Conservation (phyloP, 1,139 yeast genomes). For the Blastobotrys aristatus region DNA sequence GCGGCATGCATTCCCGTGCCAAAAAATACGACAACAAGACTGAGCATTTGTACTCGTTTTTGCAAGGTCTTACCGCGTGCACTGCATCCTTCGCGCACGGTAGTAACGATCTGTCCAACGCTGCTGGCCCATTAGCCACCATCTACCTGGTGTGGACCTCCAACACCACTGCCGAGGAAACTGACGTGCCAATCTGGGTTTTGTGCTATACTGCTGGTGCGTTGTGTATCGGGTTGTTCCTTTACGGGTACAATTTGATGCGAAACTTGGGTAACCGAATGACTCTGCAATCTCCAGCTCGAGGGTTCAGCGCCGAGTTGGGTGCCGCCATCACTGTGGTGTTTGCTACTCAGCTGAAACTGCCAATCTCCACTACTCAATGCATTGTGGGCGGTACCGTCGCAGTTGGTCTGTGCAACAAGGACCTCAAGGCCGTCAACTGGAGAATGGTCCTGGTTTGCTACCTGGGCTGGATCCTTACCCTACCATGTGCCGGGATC, state of each 20-base stretch:
- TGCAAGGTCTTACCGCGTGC: slow-evolving; percentile 70
- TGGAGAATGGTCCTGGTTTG: slow-evolving; percentile 77
- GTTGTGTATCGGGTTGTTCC: slow-evolving; percentile 66
- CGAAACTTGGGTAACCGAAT: slow-evolving; percentile 67
- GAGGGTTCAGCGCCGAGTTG: slow-evolving; percentile 75
- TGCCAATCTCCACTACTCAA: slow-evolving; percentile 76
- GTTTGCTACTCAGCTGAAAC: slow-evolving; percentile 66
- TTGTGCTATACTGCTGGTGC: slow-evolving; percentile 65
- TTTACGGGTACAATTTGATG: slow-evolving; percentile 69
- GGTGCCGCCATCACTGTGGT: slow-evolving; percentile 76
- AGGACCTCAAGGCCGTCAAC: slow-evolving; percentile 58
- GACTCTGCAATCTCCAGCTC: slow-evolving; percentile 71
- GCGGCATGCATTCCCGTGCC: slow-evolving; percentile 51
- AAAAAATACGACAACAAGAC: slow-evolving; percentile 66
- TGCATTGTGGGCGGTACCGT: slow-evolving; percentile 79
- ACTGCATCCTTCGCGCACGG: slow-evolving; percentile 80
- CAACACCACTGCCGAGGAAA: slow-evolving; percentile 44
- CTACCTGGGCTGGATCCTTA: slow-evolving; percentile 67
- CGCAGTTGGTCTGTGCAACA: slow-evolving; percentile 69
- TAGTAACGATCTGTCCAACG: slow-evolving; percentile 75
- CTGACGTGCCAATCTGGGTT: slow-evolving; percentile 69
- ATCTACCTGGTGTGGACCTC: slow-evolving; percentile 59
- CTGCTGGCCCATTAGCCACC: slow-evolving; percentile 71
- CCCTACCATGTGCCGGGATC: slow-evolving; percentile 70
- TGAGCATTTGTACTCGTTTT: slow-evolving; percentile 63